A percentile compares a stretch with the other conserved stretches of the same genome.
Conservation (phyloP, 108 stramenopile genomes). For the Cylindrotheca fusiformis region DNA sequence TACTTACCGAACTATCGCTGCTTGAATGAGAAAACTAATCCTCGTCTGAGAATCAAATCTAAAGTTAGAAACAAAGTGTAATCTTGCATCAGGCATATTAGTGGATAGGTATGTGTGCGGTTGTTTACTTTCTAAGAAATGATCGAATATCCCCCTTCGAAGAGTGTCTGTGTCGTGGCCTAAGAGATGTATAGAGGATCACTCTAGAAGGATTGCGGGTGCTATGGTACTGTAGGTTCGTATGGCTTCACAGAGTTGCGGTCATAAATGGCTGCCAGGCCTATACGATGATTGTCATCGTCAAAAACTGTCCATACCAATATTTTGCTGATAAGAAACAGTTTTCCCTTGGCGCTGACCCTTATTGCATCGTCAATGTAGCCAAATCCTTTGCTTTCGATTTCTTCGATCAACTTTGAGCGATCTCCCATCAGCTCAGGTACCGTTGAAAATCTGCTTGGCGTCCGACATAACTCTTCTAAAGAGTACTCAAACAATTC, state of each 20-base stretch:
- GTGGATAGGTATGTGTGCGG: too few species aligned
- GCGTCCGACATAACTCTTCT: slow-evolving; percentile 20
- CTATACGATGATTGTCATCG: slow-evolving; percentile 19
- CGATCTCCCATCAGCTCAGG: slow-evolving; percentile 8
- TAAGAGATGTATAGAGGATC: too few species aligned
- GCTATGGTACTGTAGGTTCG: too few species aligned
- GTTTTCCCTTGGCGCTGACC: slow-evolving; percentile 4
- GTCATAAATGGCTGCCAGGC: slow-evolving; percentile 27
- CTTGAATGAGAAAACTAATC: slow-evolving; percentile 47
- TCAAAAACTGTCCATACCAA: slow-evolving; percentile 21
- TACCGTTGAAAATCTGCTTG: slow-evolving; percentile 13
- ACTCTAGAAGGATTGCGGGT: too few species aligned
- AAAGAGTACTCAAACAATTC: slow-evolving; percentile 9
- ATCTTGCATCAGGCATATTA: too few species aligned
- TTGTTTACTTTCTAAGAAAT: too few species aligned
- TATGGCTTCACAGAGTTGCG: too few species aligned
- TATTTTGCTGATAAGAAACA: slow-evolving; percentile 11
- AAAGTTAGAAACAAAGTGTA: too few species aligned
- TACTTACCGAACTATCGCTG: slow-evolving; percentile 77
- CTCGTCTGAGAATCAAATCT: not conserved
- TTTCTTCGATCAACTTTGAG: not conserved
- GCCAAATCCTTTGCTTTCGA: not conserved
- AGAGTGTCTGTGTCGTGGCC: too few species aligned
- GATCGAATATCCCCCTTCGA: too few species aligned
- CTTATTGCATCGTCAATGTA: slow-evolving; percentile 2